Conservation (phyloP, 352 stramenopile genomes). For the Albugo laibachii region DNA sequence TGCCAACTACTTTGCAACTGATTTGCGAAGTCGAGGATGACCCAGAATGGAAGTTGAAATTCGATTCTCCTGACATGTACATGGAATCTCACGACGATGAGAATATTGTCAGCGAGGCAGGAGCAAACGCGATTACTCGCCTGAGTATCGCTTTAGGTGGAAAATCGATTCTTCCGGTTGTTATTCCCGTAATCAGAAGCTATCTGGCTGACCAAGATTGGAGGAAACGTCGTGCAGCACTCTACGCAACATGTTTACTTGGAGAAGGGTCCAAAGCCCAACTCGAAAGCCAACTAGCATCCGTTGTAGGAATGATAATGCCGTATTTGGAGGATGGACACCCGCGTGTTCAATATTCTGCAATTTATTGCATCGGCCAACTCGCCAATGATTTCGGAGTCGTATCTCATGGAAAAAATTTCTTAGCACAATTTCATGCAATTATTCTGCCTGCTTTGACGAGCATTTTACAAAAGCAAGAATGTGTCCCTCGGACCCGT, state of each 20-base stretch:
- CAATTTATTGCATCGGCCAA: slow-evolving; percentile 67
- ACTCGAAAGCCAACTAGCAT: slow-evolving; percentile 64
- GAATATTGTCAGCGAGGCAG: slow-evolving; percentile 44
- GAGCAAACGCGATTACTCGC: slow-evolving; percentile 55
- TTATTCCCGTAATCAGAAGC: slow-evolving; percentile 48
- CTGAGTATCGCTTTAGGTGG: slow-evolving; percentile 50
- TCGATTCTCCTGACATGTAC: slow-evolving; percentile 68
- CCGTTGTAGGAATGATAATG: slow-evolving; percentile 42
- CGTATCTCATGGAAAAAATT: slow-evolving; percentile 66
- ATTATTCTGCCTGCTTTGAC: slow-evolving; percentile 46
- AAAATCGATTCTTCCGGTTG: slow-evolving; percentile 46
- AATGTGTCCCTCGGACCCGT: slow-evolving; percentile 44
- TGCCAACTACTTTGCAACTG: slow-evolving; percentile 56
- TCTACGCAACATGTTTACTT: slow-evolving; percentile 60
- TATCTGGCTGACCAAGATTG: slow-evolving; percentile 44
- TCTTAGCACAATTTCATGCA: slow-evolving; percentile 59
- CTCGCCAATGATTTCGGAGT: slow-evolving; percentile 68
- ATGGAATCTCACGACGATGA: slow-evolving; percentile 37
- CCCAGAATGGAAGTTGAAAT: slow-evolving; percentile 38
- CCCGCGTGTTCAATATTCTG: slow-evolving; percentile 62
- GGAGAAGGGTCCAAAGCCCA: slow-evolving; percentile 57
- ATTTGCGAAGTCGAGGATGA: slow-evolving; percentile 70
- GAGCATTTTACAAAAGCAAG: slow-evolving; percentile 34
- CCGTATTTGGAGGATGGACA: slow-evolving; percentile 49
- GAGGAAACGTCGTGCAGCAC: slow-evolving; percentile 51